A percentile compares a stretch with the other conserved stretches of the same genome.
These are phyloP conservation scores for Stephania cephalantha DNA, from an alignment of 164 flowering plant species.

Conservation along the genomic window DNA sequence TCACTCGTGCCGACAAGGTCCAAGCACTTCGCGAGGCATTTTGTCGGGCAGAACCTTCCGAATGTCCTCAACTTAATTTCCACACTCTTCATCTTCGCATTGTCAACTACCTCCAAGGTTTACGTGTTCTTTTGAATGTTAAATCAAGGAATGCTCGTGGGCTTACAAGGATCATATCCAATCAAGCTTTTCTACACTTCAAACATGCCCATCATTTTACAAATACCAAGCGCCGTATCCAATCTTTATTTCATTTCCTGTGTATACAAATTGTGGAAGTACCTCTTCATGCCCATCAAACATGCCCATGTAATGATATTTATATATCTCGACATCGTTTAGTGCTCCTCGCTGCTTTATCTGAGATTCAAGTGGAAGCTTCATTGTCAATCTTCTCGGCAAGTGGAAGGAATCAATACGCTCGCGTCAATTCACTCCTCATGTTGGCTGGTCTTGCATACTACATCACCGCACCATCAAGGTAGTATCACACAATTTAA, in stretches of 20 bases:
- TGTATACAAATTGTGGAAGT: background rate
- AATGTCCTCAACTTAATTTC: conserved; percentile 10
- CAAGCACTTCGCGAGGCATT: conserved; percentile 6
- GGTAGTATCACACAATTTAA: background rate
- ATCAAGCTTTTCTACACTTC: conserved; percentile 9
- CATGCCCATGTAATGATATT: too few relatives aligned
- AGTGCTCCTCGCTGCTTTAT: conserved; percentile 3
- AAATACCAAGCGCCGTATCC: conserved; percentile 10
- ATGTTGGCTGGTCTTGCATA: too few relatives aligned
- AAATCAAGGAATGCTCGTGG: conserved; percentile 5
- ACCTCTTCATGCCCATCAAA: too few relatives aligned
- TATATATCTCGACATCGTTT: too few relatives aligned
- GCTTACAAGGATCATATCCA: conserved; percentile 8
- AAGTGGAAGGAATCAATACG: conserved; percentile 9
- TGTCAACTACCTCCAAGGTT: conserved; percentile 1
- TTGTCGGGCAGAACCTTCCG: conserved; percentile 9
- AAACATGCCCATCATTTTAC: conserved; percentile 15
- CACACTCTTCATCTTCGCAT: conserved; percentile 8
- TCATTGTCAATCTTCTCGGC: conserved; percentile 7
- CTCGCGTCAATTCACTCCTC: conserved; percentile 10
- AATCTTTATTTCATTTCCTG: conserved; percentile 12
- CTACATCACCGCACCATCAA: conserved; percentile 12
- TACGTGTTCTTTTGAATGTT: conserved; percentile 3
- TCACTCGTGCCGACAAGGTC: conserved; percentile 10
- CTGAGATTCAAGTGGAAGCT: conserved; percentile 13